These are phyloP conservation scores for Fagopyrum homotropicum DNA, from an alignment of 148 eudicot species.

Conservation along the genomic window DNA sequence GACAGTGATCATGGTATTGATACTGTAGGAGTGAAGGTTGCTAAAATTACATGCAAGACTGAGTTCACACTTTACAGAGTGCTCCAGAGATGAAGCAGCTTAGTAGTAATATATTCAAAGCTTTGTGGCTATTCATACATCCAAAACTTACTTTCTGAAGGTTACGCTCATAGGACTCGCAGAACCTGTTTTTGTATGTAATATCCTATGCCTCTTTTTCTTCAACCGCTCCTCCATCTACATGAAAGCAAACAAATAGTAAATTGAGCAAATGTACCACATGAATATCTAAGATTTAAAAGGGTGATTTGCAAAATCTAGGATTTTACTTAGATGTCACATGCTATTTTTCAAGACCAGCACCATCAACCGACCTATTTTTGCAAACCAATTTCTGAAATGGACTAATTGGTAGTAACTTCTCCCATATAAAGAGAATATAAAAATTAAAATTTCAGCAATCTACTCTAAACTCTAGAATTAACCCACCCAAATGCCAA, in stretches of 20 bases:
- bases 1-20: neutral
- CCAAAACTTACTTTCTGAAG: slow-evolving; percentile 63
- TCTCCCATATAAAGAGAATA: too few species aligned
- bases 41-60: neutral
- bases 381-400: too few species aligned
- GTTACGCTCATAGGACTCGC: slow-evolving; percentile 58
- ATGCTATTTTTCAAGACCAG: too few species aligned
- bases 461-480: neutral
- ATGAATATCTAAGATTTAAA: neutral
- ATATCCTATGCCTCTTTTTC: slow-evolving; percentile 67
- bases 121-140: neutral
- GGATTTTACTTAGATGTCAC: too few species aligned
- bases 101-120: neutral
- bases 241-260: slow-evolving; percentile 9
- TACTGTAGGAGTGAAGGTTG: too few species aligned
- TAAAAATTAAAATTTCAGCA: neutral
- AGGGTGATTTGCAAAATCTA: too few species aligned
- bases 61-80: neutral
- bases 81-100: neutral
- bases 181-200: slow-evolving; percentile 88
- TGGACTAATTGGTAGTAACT: too few species aligned
- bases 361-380: too few species aligned
- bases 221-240: slow-evolving; percentile 90
- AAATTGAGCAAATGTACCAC: neutral
- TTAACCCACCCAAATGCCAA: too few species aligned